Evolutionary conservation across 805 yeast species (phyloP).

Genomic region (Vanderwaltozyma tropicalis): DNA sequence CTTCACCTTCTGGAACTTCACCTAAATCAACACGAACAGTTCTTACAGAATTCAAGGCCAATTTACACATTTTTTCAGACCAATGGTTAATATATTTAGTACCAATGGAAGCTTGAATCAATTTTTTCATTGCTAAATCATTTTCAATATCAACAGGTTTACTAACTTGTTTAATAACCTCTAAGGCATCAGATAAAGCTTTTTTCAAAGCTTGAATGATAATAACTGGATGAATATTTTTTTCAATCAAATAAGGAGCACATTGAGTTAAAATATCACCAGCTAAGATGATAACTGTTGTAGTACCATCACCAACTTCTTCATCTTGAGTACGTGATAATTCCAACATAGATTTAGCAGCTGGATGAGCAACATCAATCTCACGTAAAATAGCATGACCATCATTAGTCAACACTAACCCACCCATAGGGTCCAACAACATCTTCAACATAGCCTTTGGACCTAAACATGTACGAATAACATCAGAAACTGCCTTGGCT

Average conservation of each 20-base stretch:
- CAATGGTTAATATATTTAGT: constrained; percentile 89
- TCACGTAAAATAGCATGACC: constrained; percentile 98
- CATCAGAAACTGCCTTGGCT: constrained; percentile 98
- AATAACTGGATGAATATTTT: constrained; percentile 93
- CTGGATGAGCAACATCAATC: constrained; percentile 96
- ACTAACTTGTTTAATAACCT: constrained; percentile 74
- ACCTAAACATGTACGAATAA: constrained; percentile 94
- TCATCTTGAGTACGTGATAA: constrained; percentile 95
- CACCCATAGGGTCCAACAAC: constrained; percentile 91
- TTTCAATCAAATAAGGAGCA: constrained; percentile 80
- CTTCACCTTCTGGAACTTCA: constrained; percentile 33
- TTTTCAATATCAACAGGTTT: constrained; percentile 73
- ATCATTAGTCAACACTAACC: constrained; percentile 92
- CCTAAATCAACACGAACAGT: constrained; percentile 58
- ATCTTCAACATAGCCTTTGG: constrained; percentile 98
- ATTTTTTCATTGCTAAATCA: constrained; percentile 76
- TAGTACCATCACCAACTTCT: constrained; percentile 98
- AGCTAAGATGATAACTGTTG: constrained; percentile 91
- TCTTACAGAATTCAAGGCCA: constrained; percentile 80
- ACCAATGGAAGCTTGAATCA: constrained; percentile 87
- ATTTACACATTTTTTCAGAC: constrained; percentile 82
- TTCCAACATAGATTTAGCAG: constrained; percentile 97
- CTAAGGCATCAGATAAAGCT: constrained; percentile 84
- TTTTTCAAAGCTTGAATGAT: constrained; percentile 88
- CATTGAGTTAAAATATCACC: constrained; percentile 95